Base-by-base conservation (phyloP, 73 alveolate genomes). In the Paraurostyla sp. region DNA sequence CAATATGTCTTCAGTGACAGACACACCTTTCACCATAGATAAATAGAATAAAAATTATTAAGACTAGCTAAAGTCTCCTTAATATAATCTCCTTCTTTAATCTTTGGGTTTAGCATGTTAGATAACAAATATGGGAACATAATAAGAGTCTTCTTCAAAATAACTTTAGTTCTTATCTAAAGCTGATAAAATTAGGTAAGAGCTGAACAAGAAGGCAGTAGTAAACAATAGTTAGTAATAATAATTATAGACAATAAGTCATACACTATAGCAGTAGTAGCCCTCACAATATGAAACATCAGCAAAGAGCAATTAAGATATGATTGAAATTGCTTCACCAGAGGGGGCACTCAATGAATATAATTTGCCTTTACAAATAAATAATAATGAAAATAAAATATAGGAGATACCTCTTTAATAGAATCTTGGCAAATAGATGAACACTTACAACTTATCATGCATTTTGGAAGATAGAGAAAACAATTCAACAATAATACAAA, bases 251-350 rank as follows among this genome's bases (percentile, higher is more conserved):
- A n/a, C n/a, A n/a, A n/a, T n/a, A n/a, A n/a, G n/a, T n/a, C n/a
- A n/a, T 46, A 46, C 13, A 46, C 18, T 15, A 15, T 46, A 15
- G 57, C 57, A 46, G 18, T 46, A 46, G 18, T 46, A 46, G 57
- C 57, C 18, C 13, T 15, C 23, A 18, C 13, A 46, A 46, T 46
- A 46, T 46, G 13, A 46, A 46, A 13, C 13, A 46, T 46, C 23
- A 46, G 13, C 57, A 46, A 46, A 46, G 18, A 46, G 13, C 18
- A 46, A 46, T 46, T 46, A 46, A 46, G 86, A 73, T 73, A 22
- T 73, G 71, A 73, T 73, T 20, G 86, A 73, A 33, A 45, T 73
- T 11, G 86, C 86, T n/a, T 73, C 86, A 16, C 86, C 86, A 32
- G 71, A 43, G 30, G 46, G 4, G 27, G 35, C 25, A 30, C 16